Percentiles rank a stretch among this genome's conserved stretches.
Conservation (phyloP, 257 asterid genomes). For the Solanum acaule region DNA sequence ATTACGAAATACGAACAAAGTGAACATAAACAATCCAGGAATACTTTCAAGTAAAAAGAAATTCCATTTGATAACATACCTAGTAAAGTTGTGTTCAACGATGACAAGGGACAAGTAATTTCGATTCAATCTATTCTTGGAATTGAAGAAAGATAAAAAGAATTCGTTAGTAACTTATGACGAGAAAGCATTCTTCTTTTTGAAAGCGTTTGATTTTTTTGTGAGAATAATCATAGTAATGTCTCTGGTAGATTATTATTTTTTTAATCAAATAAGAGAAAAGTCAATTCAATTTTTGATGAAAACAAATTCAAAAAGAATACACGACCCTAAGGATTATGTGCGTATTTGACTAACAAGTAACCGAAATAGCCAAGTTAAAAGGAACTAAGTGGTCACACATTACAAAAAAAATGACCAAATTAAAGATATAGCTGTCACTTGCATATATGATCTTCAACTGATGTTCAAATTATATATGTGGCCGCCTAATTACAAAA, state of each 20-base stretch:
- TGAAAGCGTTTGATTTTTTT: background rate
- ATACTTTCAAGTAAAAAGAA: background rate
- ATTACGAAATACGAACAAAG: background rate
- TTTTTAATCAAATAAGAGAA: background rate
- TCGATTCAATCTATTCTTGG: background rate
- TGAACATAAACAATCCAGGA: background rate
- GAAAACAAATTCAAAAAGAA: background rate
- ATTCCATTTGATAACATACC: background rate
- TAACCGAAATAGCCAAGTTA: background rate
- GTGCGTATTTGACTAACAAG: background rate
- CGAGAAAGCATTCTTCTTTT: background rate
- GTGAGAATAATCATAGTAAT: background rate
- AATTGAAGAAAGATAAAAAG: background rate
- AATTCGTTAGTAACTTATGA: no score
- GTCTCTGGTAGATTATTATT: background rate
- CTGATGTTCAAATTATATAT: background rate
- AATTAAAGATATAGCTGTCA: background rate
- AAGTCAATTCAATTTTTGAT: background rate
- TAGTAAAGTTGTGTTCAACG: background rate
- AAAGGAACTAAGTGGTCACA: background rate
- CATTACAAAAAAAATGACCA: background rate
- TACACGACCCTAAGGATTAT: background rate
- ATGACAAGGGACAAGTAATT: background rate
- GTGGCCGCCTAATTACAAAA: background rate
- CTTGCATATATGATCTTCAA: background rate